Evolutionary conservation across 352 stramenopile genomes (phyloP).

Genomic region (Phytophthora pluvialis): DNA sequence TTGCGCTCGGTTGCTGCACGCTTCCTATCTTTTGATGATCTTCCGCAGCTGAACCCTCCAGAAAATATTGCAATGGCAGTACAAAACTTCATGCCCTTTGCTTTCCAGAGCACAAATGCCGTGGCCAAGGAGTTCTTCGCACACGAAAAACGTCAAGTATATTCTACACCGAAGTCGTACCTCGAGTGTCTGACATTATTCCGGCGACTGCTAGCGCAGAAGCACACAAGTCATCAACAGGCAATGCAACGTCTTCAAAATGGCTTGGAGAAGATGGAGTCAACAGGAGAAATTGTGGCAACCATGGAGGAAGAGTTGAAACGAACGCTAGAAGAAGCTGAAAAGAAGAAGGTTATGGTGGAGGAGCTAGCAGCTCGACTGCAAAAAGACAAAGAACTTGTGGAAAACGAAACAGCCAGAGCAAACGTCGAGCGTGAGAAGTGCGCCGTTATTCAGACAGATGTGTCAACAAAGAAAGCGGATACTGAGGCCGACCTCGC

Average conservation of each 20-base stretch:
- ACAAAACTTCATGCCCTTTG: constrained; percentile 93
- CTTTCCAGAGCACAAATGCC: constrained; percentile 93
- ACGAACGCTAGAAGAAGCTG: constrained; percentile 89
- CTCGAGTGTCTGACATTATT: constrained; percentile 93
- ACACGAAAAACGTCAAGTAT: constrained; percentile 87
- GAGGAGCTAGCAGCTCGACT: constrained; percentile 94
- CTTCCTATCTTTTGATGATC: constrained; percentile 68
- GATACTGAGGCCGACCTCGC: constrained; percentile 80
- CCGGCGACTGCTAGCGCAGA: constrained; percentile 71
- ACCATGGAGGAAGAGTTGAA: constrained; percentile 94
- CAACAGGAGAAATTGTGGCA: constrained; percentile 88
- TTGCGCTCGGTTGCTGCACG: constrained; percentile 89
- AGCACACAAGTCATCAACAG: constrained; percentile 60
- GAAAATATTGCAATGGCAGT: constrained; percentile 65
- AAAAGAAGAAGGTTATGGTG: constrained; percentile 92
- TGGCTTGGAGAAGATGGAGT: constrained; percentile 91
- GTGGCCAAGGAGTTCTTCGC: constrained; percentile 81
- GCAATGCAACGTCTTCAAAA: constrained; percentile 87
- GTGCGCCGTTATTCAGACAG: constrained; percentile 92
- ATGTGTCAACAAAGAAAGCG: constrained; percentile 91
- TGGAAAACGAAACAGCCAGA: constrained; percentile 92
- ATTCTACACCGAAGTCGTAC: constrained; percentile 95
- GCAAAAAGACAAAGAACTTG: constrained; percentile 91
- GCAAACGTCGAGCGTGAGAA: constrained; percentile 92
- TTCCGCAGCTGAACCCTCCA: constrained; percentile 11